Base-by-base conservation (phyloP, 2,329 filamentous ascomycete species). In the Venturia aucupariae region DNA sequence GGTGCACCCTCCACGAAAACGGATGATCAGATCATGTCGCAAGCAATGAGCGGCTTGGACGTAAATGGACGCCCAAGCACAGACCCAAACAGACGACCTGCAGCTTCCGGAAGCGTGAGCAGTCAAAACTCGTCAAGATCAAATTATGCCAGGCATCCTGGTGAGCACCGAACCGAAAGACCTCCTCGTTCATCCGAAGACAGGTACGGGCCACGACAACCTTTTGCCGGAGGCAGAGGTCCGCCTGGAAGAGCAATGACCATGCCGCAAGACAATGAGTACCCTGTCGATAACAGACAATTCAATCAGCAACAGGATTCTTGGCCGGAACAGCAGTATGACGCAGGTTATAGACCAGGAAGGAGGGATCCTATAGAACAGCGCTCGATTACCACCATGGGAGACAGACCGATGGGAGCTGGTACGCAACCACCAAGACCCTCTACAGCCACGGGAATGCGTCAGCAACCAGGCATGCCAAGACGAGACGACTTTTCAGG, bases 281-380 rank as follows among this genome's bases (percentile, higher is more conserved):
- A 75, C 71, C 70, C 68, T 35, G 72, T 74, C 61, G 72, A 72
- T 39, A 72, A 72, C 55, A 70, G 72, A 63, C 65, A 69, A 27
- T 72, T 73, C 42, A 76, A 77, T 62, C 69, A 75, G 48, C 74
- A 75, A 17, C 72, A 75, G 15, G 70, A 72, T 22, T 72, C 72
- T n/a, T 70, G 71, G n/a, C 69, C 67, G 22, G 46, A 55, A 22
- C 62, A 39, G 22, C 42, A 44, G 24, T 59, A 55, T 51, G 62
- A 63, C 51, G 62, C 35, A 38, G 62, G 62, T 24, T 59, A 63
- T 22, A 48, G 51, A 17, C 19, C n/a, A 62, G 60, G 60, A 15
- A 46, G 46, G 32, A 46, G 51, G 27, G 54, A 64, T 48, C 63
- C 63, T 30, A 35, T 61, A 35, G 35, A 39, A 61, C 38, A 64